Percentiles rank a stretch among this genome's conserved stretches.
Conservation (phyloP, 1,284 basidiomycete species). For the Coniferiporia sulphurascens region DNA sequence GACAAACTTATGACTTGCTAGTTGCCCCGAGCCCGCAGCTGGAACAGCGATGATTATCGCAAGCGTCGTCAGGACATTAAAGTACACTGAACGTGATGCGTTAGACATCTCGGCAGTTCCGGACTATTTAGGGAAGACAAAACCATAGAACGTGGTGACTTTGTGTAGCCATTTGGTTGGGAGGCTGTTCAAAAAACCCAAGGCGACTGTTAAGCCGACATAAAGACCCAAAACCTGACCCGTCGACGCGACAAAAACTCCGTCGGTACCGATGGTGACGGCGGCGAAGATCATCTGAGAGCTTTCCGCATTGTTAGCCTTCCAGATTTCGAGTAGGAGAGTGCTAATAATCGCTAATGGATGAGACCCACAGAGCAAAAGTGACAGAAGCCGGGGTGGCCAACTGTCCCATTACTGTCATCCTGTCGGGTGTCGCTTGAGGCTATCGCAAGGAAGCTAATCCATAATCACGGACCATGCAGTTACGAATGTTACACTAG, state of each 20-base stretch:
- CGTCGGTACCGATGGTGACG: constrained; percentile 21
- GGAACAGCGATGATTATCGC: constrained; percentile 21
- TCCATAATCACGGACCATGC: constrained; percentile 18
- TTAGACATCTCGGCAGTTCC: background rate
- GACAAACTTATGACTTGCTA: constrained; percentile 19
- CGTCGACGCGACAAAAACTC: constrained; percentile 20
- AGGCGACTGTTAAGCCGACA: constrained; percentile 18
- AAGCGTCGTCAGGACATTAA: constrained; percentile 19
- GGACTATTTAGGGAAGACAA: background rate
- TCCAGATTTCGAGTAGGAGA: background rate
- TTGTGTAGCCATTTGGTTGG: constrained; percentile 20
- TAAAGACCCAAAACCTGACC: constrained; percentile 22
- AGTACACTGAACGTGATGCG: constrained; percentile 12
- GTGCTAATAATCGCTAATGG: background rate
- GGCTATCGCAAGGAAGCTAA: background rate
- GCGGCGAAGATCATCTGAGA: constrained; percentile 24
- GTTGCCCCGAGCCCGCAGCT: constrained; percentile 14
- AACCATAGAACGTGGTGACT: constrained; percentile 18
- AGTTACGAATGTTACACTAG: constrained; percentile 18
- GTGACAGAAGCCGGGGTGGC: constrained; percentile 22
- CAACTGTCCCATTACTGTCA: constrained; percentile 23
- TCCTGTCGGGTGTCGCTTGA: constrained; percentile 13
- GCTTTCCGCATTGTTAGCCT: background rate
- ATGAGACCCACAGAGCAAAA: constrained; percentile 19
- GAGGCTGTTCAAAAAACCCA: constrained; percentile 21